Percentiles rank a stretch among this genome's conserved stretches.
These are phyloP conservation scores for Nicotiana sylvestris DNA, from an alignment of 257 asterid genomes.

Conservation along the genomic window DNA sequence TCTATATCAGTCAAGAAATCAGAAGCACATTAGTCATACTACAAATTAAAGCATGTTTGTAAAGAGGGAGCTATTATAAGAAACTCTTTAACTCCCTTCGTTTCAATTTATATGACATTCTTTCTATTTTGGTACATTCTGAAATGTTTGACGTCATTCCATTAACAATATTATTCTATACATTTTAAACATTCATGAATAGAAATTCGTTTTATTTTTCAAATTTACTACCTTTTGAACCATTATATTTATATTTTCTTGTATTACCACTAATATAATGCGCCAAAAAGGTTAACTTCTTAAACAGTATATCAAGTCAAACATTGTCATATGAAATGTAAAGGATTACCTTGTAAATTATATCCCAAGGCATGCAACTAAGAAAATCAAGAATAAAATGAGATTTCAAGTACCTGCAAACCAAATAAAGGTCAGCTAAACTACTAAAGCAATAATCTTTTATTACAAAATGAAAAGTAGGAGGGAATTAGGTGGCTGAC, in stretches of 20 bases:
- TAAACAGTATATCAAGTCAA: not conserved
- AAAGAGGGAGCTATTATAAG: not conserved
- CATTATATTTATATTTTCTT: not conserved
- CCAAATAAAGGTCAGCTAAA: not conserved
- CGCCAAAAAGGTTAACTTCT: not conserved
- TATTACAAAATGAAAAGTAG: not conserved
- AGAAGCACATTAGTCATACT: not conserved
- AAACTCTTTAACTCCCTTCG: not conserved
- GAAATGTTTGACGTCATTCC: not conserved
- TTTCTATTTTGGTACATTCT: not conserved
- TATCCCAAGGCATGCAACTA: conserved; percentile 71
- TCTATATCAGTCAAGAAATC: not conserved
- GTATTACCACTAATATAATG: not conserved
- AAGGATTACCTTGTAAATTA: conserved; percentile 46
- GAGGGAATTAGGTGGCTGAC: conserved; percentile 20
- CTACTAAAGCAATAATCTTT: not conserved
- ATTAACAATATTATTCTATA: not conserved
- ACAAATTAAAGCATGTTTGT: not conserved
- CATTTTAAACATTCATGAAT: no score
- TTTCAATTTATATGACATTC: not conserved
- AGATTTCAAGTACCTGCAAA: conserved; percentile 48
- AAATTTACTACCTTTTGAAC: not conserved
- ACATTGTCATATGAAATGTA: no score
- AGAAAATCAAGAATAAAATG: conserved; percentile 51
- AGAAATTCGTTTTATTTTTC: fast-evolving